Evolutionary conservation across 1,284 basidiomycete species (phyloP).

Genomic region (Athelia sp.): DNA sequence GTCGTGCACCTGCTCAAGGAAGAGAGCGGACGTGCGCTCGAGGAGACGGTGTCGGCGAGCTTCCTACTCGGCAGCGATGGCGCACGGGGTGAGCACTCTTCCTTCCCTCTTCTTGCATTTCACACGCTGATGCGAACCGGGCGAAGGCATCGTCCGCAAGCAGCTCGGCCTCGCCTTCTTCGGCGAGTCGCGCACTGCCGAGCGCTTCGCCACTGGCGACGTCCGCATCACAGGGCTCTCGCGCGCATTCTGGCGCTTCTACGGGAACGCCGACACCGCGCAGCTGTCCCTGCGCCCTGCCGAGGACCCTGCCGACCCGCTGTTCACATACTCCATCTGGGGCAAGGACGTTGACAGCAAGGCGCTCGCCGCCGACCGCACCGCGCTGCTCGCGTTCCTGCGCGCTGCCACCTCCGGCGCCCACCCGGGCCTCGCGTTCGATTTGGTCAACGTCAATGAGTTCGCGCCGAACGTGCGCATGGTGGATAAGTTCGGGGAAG

Average conservation of each 20-base stretch:
- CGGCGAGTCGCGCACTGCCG: constrained; percentile 34
- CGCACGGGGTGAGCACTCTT: constrained; percentile 20
- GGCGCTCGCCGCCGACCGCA: constrained; percentile 17
- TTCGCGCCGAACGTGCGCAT: constrained; percentile 26
- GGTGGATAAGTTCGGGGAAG: constrained; percentile 22
- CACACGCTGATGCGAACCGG: background rate
- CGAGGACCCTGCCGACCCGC: constrained; percentile 12
- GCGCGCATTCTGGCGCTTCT: constrained; percentile 27
- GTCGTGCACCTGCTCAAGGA: constrained; percentile 24
- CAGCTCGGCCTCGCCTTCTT: constrained; percentile 37
- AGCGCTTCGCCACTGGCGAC: constrained; percentile 35
- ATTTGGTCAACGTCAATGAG: constrained; percentile 11
- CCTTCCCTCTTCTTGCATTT: background rate
- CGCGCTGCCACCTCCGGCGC: constrained; percentile 10
- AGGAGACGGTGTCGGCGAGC: constrained; percentile 22
- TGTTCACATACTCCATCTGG: constrained; percentile 29
- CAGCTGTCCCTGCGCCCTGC: constrained; percentile 13
- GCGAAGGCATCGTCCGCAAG: constrained; percentile 29
- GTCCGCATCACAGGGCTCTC: constrained; percentile 29
- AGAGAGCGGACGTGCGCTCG: constrained; percentile 12
- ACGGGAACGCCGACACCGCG: constrained; percentile 13
- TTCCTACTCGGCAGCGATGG: constrained; percentile 39
- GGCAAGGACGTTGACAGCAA: constrained; percentile 21
- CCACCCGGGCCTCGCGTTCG: constrained; percentile 10
- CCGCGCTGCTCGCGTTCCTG: constrained; percentile 13